phyloP scores from a whole-genome alignment of 257 asterid genomes.

The Voacanga thouarsii region DNA sequence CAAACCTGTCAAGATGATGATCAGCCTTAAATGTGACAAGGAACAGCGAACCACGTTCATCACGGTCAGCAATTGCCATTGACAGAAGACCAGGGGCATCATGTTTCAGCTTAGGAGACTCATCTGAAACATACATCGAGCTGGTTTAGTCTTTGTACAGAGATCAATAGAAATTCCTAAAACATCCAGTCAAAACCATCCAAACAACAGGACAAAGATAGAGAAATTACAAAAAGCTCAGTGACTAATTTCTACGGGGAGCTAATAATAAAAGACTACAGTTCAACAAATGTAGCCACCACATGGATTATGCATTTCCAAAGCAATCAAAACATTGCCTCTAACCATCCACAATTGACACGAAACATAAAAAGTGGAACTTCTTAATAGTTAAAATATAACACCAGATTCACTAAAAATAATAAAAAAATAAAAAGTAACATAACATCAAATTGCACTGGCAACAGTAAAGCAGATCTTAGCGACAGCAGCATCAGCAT shows the following conservation, averaged over 20 bases:
- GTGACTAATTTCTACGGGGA: neutral
- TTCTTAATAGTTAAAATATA: neutral
- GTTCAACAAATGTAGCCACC: neutral
- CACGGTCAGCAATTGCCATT: slow-evolving; percentile 89
- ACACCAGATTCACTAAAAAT: too few species aligned
- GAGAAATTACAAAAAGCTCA: neutral
- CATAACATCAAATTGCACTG: neutral
- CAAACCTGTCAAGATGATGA: slow-evolving; percentile 92
- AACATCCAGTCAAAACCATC: neutral
- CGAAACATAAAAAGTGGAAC: neutral
- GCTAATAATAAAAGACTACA: too few species aligned
- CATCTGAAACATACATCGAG: slow-evolving; percentile 49
- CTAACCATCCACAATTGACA: neutral
- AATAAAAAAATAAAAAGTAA: neutral
- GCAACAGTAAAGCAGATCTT: neutral
- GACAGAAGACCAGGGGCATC: slow-evolving; percentile 85
- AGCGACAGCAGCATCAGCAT: neutral
- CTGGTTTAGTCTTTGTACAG: neutral
- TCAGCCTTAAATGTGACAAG: slow-evolving; percentile 76
- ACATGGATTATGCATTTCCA: neutral
- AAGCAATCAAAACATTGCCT: neutral
- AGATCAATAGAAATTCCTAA: neutral
- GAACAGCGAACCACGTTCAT: slow-evolving; percentile 85
- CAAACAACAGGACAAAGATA: neutral
- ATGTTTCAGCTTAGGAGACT: slow-evolving; percentile 76